Evolutionary conservation across 2,329 filamentous ascomycete genomes (phyloP).

Genomic region (Botrytis fabae): DNA sequence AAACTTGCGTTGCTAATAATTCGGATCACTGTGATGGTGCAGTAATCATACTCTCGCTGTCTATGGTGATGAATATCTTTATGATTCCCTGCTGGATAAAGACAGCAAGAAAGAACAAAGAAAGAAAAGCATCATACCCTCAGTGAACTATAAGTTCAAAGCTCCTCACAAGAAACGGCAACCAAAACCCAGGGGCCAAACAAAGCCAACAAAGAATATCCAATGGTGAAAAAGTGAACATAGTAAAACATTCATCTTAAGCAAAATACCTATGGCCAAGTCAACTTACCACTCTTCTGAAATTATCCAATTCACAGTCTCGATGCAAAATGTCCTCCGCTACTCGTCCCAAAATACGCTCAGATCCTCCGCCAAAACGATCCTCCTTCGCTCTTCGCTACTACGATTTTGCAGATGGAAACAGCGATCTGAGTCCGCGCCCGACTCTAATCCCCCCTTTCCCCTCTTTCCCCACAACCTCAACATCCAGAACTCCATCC

Average conservation of each 20-base stretch:
- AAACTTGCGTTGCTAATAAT: no score
- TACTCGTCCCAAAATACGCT: background rate
- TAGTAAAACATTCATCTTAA: background rate
- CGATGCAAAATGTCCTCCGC: background rate
- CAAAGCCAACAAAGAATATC: background rate
- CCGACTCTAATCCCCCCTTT: background rate
- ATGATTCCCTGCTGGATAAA: background rate
- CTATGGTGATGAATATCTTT: no score
- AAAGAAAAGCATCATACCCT: background rate
- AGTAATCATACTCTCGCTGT: no score
- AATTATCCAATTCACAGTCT: background rate
- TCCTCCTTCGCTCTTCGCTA: background rate
- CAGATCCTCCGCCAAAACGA: background rate
- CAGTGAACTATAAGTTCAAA: background rate
- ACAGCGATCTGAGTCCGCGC: background rate
- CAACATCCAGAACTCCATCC: background rate
- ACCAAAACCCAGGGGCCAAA: background rate
- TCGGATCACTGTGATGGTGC: no score
- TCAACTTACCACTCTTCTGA: background rate
- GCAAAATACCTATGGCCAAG: accelerated
- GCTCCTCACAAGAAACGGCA: background rate
- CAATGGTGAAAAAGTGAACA: background rate
- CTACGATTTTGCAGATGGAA: background rate
- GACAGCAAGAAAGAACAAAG: accelerated
- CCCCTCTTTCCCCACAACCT: background rate